phyloP scores from a whole-genome alignment of 352 stramenopile genomes.

The Pythium chondricola region DNA sequence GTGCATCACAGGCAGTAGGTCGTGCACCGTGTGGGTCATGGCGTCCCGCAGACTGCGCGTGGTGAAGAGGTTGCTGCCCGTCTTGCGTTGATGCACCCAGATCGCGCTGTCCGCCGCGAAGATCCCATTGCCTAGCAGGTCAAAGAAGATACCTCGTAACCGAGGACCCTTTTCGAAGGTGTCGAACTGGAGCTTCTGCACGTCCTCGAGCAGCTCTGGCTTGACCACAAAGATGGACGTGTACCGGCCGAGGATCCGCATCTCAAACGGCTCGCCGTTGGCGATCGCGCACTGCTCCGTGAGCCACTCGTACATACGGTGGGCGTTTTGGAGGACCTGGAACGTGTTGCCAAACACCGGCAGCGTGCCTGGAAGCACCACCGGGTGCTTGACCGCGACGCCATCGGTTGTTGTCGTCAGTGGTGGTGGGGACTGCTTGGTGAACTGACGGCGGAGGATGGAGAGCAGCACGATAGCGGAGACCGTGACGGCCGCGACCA shows the following conservation, averaged over 20 bases:
- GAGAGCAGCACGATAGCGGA: background rate
- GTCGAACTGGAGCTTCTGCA: conserved; percentile 23
- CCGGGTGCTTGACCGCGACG: background rate
- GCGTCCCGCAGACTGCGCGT: conserved; percentile 24
- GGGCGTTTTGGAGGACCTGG: conserved; percentile 12
- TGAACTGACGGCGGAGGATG: background rate
- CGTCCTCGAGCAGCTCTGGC: background rate
- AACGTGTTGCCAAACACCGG: conserved; percentile 17
- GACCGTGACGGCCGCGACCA: too few species aligned
- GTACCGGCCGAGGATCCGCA: conserved; percentile 21
- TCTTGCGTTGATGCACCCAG: conserved; percentile 47
- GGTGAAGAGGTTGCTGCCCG: conserved; percentile 41
- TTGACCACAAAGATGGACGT: conserved; percentile 16
- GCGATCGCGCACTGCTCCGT: conserved; percentile 13
- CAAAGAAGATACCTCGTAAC: conserved; percentile 17
- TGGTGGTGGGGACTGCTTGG: background rate
- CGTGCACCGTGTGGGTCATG: conserved; percentile 31
- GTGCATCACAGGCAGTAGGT: conserved; percentile 14
- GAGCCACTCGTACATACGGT: conserved; percentile 29
- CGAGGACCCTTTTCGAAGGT: conserved; percentile 33
- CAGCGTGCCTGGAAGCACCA: background rate
- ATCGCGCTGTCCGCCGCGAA: conserved; percentile 30
- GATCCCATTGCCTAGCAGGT: conserved; percentile 32
- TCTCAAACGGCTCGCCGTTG: conserved; percentile 22
- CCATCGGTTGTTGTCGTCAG: background rate